Conservation (phyloP, 352 stramenopile species). For the Pythium dissimile region DNA sequence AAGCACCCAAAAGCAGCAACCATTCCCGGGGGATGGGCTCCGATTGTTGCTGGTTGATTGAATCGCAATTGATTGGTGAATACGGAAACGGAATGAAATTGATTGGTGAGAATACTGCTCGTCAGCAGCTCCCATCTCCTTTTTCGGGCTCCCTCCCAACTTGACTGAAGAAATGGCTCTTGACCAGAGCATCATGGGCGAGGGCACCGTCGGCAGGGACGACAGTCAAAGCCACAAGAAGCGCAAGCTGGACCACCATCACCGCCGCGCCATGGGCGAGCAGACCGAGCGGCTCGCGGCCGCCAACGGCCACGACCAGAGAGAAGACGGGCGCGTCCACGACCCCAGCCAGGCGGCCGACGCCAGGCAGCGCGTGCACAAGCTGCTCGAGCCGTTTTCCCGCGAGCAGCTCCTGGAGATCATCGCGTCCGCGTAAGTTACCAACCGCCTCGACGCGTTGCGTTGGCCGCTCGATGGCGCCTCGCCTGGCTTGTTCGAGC, state of each 20-base stretch:
- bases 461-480: not conserved
- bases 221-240: conserved; percentile 33
- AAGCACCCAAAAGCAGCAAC: not conserved
- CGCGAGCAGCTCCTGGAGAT: conserved; percentile 65
- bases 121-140: conserved; percentile 16
- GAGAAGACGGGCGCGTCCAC: not conserved
- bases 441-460: not conserved
- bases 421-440: conserved; percentile 57
- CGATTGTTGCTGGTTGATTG: not conserved
- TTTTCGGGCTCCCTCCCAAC: conserved; percentile 6
- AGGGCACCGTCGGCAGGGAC: conserved; percentile 1
- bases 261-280: conserved; percentile 21
- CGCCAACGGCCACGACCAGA: not conserved
- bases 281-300: conserved; percentile 17
- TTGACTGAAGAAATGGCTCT: conserved; percentile 14
- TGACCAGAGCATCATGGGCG: conserved; percentile 20
- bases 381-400: conserved; percentile 53
- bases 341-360: not conserved
- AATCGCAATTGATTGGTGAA: not conserved
- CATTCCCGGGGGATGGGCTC: not conserved
- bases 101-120: conserved; percentile 13
- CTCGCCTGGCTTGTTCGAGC: not conserved
- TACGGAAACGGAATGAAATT: not conserved
- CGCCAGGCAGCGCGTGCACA: conserved; percentile 18
- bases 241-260: conserved; percentile 16